Evolutionary conservation across 2,329 filamentous ascomycete genomes (phyloP), one percentile per base, ranked within the genome.

Genomic region (Hypoxylon sp.): DNA sequence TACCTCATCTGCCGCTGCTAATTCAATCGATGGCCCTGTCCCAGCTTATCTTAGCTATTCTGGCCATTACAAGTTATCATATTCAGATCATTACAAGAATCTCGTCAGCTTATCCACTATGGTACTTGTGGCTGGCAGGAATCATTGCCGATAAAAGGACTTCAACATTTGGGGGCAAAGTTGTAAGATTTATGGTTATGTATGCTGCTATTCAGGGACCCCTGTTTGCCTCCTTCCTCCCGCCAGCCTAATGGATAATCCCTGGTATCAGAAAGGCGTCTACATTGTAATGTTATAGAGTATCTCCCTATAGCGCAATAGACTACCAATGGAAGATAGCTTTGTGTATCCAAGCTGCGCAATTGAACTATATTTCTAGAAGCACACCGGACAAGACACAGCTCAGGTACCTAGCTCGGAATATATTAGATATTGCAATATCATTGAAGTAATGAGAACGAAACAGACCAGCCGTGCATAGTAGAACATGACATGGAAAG

Each of bases 81-180:
- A 91, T 98, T 25, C 96, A 99, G 80, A 97, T 99, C 72, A 91
- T 98, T 74, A 97, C 91, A 48, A 89, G 96, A 23, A 86, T 99
- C 14, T 91, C 93, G 1, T 97, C 94, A 0, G 95, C 90, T 0
- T 97, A 95, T 79, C 92, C 94, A 1, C 80, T 96, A 17, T 98
- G 94, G 93, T 96, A 97, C 77, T 90, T 92, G 84, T 93, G 91
- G 84, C 78, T 97, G 41, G 92, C 92, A 0, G 81, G 80, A 3
- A 79, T 77, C 34, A 73, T 87, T 5, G 72, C 78, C 49, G 76
- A 80, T 23, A 72, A 74, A 9, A 76, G 76, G 25, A 76, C 69
- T 5, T 68, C 71, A 57, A 73, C 60, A 53, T 74, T 65, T 60
- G 82, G 72, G 0, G 74, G 76, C 17, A 75, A 74, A 53, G 77